A percentile compares a stretch with the other conserved stretches of the same genome.
These are phyloP conservation scores for Blastobotrys malaysiensis DNA, from an alignment of 1,139 yeast species.

Conservation along the genomic window DNA sequence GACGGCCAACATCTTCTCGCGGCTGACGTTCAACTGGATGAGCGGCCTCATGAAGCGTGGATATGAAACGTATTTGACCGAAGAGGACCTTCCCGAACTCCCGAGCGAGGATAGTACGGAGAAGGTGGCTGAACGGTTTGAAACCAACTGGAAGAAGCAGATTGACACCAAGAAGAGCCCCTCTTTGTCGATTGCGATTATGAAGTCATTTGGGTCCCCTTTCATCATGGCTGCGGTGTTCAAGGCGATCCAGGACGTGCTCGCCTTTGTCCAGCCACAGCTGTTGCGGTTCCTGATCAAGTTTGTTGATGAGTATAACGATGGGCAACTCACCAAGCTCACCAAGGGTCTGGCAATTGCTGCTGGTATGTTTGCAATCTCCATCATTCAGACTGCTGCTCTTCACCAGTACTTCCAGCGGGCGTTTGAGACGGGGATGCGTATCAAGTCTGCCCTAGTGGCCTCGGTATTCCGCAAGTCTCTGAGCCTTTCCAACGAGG, in stretches of 20 bases:
- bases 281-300: constrained; percentile 66
- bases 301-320: constrained; percentile 71
- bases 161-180: constrained; percentile 44
- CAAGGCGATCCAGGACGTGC: constrained; percentile 69
- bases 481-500: constrained; percentile 74
- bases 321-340: constrained; percentile 48
- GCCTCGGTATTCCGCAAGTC: constrained; percentile 78
- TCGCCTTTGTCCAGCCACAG: constrained; percentile 89
- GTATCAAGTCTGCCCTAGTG: constrained; percentile 73
- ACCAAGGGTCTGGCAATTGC: constrained; percentile 83
- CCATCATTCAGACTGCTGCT: constrained; percentile 75
- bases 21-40: constrained; percentile 88
- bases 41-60: constrained; percentile 84
- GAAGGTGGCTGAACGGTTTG: constrained; percentile 40
- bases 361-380: constrained; percentile 72
- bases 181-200: constrained; percentile 59
- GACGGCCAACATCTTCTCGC: constrained; percentile 73
- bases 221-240: constrained; percentile 71
- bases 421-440: constrained; percentile 86
- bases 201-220: constrained; percentile 63
- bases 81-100: constrained; percentile 73
- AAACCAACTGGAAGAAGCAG: constrained; percentile 55
- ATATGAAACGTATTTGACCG: constrained; percentile 63
- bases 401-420: constrained; percentile 92
- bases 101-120: constrained; percentile 61